These are phyloP conservation scores for Cyclotella atomus DNA, from an alignment of 108 stramenopile genomes.

Conservation along the genomic window DNA sequence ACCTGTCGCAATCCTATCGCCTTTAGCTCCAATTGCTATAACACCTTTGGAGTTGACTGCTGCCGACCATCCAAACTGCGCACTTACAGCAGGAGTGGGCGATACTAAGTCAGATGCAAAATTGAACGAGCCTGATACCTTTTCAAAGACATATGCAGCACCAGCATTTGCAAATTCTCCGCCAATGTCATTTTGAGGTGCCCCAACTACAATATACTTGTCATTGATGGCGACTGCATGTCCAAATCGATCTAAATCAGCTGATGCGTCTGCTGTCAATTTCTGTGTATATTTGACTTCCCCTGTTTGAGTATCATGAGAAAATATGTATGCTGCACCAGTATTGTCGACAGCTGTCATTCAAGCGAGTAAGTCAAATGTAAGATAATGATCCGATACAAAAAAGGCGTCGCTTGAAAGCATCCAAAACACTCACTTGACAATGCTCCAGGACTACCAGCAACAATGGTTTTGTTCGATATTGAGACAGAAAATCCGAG, in stretches of 20 bases:
- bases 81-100: slow-evolving; percentile 10
- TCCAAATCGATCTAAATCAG: slow-evolving; percentile 4
- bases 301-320: not conserved
- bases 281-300: not conserved
- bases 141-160: slow-evolving; percentile 11
- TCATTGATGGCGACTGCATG: slow-evolving; percentile 7
- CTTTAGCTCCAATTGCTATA: slow-evolving; percentile 17
- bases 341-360: not conserved
- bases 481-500: slow-evolving; percentile 3
- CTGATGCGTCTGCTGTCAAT: slow-evolving; percentile 6
- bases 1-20: slow-evolving; percentile 6
- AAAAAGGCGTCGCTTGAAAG: not conserved
- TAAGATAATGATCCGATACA: not conserved
- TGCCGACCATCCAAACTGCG: slow-evolving; percentile 31
- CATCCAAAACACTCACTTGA: not conserved
- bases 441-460: slow-evolving; percentile 11
- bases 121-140: slow-evolving; percentile 3
- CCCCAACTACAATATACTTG: slow-evolving; percentile 21
- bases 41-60: slow-evolving; percentile 19
- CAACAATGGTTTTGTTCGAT: slow-evolving; percentile 1
- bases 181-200: slow-evolving; percentile 8
- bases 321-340: slow-evolving; percentile 18
- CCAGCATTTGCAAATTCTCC: slow-evolving; percentile 17
- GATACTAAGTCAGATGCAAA: not conserved
- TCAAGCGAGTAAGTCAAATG: no score